Base-by-base conservation (phyloP, 768 basidiomycete species). In the Auricularia sp. region DNA sequence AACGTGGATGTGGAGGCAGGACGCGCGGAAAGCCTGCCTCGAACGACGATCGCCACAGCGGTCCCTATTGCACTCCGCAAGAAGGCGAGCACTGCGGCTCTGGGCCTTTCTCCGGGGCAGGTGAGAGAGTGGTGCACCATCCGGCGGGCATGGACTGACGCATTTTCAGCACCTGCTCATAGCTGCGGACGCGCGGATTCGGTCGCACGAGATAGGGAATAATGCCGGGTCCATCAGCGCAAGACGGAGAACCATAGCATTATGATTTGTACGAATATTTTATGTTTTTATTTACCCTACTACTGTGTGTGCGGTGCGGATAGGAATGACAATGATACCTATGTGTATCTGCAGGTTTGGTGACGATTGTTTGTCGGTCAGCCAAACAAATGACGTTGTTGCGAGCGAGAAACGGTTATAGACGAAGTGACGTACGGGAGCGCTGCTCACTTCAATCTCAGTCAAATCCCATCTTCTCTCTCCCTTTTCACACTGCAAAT, bases 1-100 rank as follows among this genome's bases (percentile, higher is more conserved):
- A 14, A 14, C 23, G 56, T 14, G 14, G 56, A 59, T 29, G 18
- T 35, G 4, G 56, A 59, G 18, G 66, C 72, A 70, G 51, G 29
- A 8, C 23, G 14, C 29, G 56, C 11, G 23, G 16, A 34, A 23
- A 34, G 29, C 56, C 4, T 12, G 23, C 14, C 29, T 8, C 56
- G 23, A 29, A 35, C 29, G 14, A 34, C 23, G 34, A 12, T 23
- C 56, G 56, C 23, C 29, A 12, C 56, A 7, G 56, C 56, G 8
- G 23, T 59, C 34, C 56, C 47, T 21, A 51, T 51, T 6, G 21
- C 47, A 21, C 47, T 59, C 4, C 56, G 56, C 6, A 59, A 59
- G 56, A 59, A 59, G 56, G 21, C 56, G 4, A 59, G 56, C 34
- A 35, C 56, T 10, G 10, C 56, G 3, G 56, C 56, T 29, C 56